These are phyloP conservation scores for Colletotrichum cuscutae DNA, from an alignment of 2,329 filamentous ascomycete genomes.

Conservation along the genomic window DNA sequence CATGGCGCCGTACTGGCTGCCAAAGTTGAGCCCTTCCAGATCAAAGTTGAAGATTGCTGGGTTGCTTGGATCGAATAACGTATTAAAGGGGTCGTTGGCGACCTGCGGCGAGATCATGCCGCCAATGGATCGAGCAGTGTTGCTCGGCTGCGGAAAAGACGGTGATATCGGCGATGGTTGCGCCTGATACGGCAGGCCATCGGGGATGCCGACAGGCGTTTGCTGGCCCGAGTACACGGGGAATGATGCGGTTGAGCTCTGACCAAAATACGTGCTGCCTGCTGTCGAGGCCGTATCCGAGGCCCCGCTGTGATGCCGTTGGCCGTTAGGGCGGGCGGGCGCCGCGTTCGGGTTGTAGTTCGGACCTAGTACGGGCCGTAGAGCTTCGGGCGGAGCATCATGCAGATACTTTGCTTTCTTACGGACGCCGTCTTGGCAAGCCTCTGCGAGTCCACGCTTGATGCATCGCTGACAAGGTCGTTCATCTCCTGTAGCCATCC, in stretches of 20 bases:
- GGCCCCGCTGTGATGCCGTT: slow-evolving; percentile 47
- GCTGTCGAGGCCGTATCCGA: slow-evolving; percentile 55
- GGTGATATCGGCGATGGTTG: slow-evolving; percentile 81
- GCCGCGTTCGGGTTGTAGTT: slow-evolving; percentile 71
- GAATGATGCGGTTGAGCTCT: slow-evolving; percentile 57
- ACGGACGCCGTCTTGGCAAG: slow-evolving; percentile 93
- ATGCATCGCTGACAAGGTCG: slow-evolving; percentile 94
- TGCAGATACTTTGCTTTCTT: slow-evolving; percentile 99
- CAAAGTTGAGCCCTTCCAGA: slow-evolving; percentile 92
- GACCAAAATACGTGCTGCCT: slow-evolving; percentile 59
- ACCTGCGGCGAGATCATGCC: slow-evolving; percentile 61
- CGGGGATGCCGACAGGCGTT: slow-evolving; percentile 58
- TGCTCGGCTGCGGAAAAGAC: slow-evolving; percentile 69
- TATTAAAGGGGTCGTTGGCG: slow-evolving; percentile 62
- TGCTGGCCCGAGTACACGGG: slow-evolving; percentile 62
- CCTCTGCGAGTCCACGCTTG: slow-evolving; percentile 89
- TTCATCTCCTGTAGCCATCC: slow-evolving; percentile 78
- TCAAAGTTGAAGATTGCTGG: slow-evolving; percentile 96
- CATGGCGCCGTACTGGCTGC: slow-evolving; percentile 93
- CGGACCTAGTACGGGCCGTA: slow-evolving; percentile 84
- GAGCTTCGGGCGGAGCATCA: slow-evolving; percentile 89
- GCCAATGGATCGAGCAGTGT: slow-evolving; percentile 45
- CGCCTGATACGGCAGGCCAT: slow-evolving; percentile 65
- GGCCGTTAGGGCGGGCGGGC: slow-evolving; percentile 51
- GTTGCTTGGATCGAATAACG: slow-evolving; percentile 90